Evolutionary conservation across 2,329 filamentous ascomycete genomes (phyloP).

Genomic region (Oidium heveae): DNA sequence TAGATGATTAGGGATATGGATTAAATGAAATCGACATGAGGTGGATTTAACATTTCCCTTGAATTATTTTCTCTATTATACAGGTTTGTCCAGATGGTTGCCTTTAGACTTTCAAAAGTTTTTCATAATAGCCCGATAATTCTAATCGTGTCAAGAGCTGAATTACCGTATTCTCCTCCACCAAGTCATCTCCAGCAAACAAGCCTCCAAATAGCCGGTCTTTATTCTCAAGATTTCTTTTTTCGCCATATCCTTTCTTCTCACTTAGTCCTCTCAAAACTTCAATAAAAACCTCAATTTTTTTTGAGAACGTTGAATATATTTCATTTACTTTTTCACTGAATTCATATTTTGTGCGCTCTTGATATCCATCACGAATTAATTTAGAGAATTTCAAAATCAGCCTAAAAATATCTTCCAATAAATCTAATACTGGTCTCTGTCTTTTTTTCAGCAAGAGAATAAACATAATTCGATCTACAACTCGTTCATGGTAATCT

Average conservation of each 20-base stretch:
- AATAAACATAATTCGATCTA: constrained; percentile 52
- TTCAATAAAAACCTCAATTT: constrained; percentile 47
- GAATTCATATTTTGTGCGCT: constrained; percentile 2
- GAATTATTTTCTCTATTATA: no score
- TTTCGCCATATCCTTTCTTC: constrained; percentile 22
- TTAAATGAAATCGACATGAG: no score
- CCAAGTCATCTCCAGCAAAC: constrained; percentile 16
- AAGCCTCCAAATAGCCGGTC: constrained; percentile 10
- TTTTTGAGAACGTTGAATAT: constrained; percentile 42
- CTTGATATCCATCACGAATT: constrained; percentile 13
- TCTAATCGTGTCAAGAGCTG: constrained; percentile 45
- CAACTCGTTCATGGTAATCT: constrained; percentile 42
- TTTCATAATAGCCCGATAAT: constrained; percentile 39
- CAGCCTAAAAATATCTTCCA: constrained; percentile 51
- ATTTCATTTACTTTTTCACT: constrained; percentile 22
- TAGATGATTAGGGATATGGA: no score
- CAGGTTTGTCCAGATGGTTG: no score
- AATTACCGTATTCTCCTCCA: constrained; percentile 34
- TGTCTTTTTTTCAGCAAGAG: constrained; percentile 54
- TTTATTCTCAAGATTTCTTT: constrained; percentile 9
- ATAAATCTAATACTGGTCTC: constrained; percentile 40
- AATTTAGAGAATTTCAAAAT: constrained; percentile 47
- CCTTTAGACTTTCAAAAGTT: constrained; percentile 3
- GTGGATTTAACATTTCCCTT: no score
- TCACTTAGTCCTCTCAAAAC: constrained; percentile 44